These are phyloP conservation scores for Monilinia fructigena DNA, from an alignment of 2,329 filamentous ascomycete genomes.

Conservation along the genomic window DNA sequence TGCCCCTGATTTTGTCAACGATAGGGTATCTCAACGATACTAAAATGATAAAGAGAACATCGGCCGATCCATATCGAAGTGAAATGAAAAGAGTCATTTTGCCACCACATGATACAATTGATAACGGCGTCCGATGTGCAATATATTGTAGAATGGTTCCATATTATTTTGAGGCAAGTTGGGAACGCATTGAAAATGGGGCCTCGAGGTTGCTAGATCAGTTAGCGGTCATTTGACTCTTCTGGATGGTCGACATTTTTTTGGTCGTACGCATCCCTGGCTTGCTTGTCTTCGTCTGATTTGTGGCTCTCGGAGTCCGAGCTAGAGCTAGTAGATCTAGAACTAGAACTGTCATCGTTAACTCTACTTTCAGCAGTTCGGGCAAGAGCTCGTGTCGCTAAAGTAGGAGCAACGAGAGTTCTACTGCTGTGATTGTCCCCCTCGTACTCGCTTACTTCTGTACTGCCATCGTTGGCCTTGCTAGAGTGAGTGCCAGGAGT, in stretches of 20 bases:
- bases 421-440: slow-evolving; percentile 30
- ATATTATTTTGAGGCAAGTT: slow-evolving; percentile 18
- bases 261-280: background rate
- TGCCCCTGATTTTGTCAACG: background rate
- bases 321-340: slow-evolving; percentile 14
- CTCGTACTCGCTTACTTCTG: slow-evolving; percentile 38
- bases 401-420: slow-evolving; percentile 26
- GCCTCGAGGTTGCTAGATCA: slow-evolving; percentile 11
- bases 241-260: background rate
- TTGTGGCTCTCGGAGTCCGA: slow-evolving; percentile 24
- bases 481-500: slow-evolving; percentile 32
- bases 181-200: slow-evolving; percentile 12
- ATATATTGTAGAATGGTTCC: slow-evolving; percentile 22
- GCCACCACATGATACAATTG: background rate
- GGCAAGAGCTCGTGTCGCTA: slow-evolving; percentile 27
- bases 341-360: slow-evolving; percentile 21
- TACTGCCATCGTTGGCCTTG: slow-evolving; percentile 35
- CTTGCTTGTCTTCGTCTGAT: slow-evolving; percentile 26
- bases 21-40: slow-evolving; percentile 10
- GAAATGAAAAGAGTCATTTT: background rate
- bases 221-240: background rate
- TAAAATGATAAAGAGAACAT: slow-evolving; percentile 7
- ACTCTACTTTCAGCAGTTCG: slow-evolving; percentile 25
- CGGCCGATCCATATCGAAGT: background rate
- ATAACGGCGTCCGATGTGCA: background rate